Base-by-base conservation (phyloP, 495 filamentous ascomycete species). In the Pseudevernia furfuracea region DNA sequence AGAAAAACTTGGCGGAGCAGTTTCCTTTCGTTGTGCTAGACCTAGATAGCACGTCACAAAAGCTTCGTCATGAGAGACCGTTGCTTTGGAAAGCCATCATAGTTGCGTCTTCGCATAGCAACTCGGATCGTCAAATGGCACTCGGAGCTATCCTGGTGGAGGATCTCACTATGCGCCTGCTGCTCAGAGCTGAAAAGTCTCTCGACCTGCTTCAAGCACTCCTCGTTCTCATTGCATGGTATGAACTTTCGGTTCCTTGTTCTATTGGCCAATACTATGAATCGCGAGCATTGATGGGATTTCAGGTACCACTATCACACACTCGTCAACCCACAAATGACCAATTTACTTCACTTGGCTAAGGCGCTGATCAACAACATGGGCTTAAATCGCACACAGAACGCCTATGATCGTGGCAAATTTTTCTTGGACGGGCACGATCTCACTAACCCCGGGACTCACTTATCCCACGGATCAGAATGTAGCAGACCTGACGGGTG, bases 241-340 rank as follows among this genome's bases (percentile, higher is more conserved):
- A 53, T 19, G 49, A 12, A 49, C 11, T 23, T 2, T 4, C 4
- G 14, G 8, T 9, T 49, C 23, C 28, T 28, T 19, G 11, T 6
- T 30, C 9, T 15, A 0, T 30, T 19, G 25, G 49, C 19, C 49
- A 0, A 19, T 53, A 32, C 46, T 49, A 49, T 23, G 28, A 53
- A 53, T 8, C 12, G 3, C 28, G 1, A 9, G 25, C 49, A 53
- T 53, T 53, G 9, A 53, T 19, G 28, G 49, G 12, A 30, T 28
- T 53, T 14, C 49, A 53, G 49, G 49, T 53, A 53, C 49, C 49
- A 53, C 49, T 53, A 53, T 53, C 49, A 53, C 15, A 53, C 49
- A 32, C 14, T 53, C 15, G 49, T 53, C 49, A 53, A 53, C 28
- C 49, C 49, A 53, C 49, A 53, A 32, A 15, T 32, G 0, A 53